These are phyloP conservation scores for Echites panduratus DNA, from an alignment of 257 asterid genomes.

Conservation along the genomic window DNA sequence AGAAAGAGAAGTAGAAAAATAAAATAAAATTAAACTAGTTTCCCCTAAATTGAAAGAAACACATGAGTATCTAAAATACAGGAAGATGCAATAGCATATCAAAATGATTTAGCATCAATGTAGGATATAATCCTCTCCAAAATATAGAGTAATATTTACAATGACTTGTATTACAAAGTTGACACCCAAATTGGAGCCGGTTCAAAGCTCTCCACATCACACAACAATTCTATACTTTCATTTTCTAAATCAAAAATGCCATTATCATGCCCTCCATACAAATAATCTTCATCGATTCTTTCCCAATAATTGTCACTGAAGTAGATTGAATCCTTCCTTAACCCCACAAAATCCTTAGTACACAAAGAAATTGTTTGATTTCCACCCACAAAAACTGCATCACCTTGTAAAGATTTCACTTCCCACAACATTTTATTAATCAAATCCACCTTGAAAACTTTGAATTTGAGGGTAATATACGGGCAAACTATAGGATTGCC, in stretches of 20 bases:
- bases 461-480: not conserved
- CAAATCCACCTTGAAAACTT: not conserved
- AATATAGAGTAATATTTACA: no score
- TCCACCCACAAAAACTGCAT: not conserved
- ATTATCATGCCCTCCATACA: constrained; percentile 1
- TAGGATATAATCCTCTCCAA: no score
- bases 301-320: constrained; percentile 1
- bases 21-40: no score
- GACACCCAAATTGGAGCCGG: not conserved
- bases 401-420: not conserved
- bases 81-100: no score
- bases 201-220: not conserved
- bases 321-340: not conserved
- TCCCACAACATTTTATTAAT: not conserved
- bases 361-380: not conserved
- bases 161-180: not conserved
- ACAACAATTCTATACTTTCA: not conserved
- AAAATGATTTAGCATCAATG: no score
- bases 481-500: not conserved
- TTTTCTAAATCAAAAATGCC: not conserved
- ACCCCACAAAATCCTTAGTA: not conserved
- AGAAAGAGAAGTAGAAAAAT: no score
- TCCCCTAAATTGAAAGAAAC: no score
- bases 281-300: not conserved
- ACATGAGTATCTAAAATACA: no score